Conservation (phyloP, 768 basidiomycete genomes). For the Lactarius evosmus region DNA sequence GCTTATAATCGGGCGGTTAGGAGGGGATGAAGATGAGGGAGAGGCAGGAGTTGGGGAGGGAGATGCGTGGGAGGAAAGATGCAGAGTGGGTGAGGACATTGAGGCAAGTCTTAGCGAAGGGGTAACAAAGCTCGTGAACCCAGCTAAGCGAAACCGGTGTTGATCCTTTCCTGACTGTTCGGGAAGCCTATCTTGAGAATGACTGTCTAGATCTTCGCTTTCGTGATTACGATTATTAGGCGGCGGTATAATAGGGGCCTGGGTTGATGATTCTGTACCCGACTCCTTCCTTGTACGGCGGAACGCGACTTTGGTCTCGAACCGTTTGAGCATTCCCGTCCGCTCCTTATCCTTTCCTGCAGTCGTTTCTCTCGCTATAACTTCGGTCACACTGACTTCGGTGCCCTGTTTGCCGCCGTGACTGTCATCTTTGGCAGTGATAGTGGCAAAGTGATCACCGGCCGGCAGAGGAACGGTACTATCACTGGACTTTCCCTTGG, state of each 20-base stretch:
- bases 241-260: conserved; percentile 39
- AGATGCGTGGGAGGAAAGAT: conserved; percentile 55
- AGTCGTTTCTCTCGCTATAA: conserved; percentile 2
- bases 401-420: conserved; percentile 6
- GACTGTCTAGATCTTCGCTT: background rate
- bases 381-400: conserved; percentile 14
- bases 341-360: conserved; percentile 28
- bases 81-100: conserved; percentile 71
- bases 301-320: conserved; percentile 36
- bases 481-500: conserved; percentile 43
- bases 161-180: conserved; percentile 3
- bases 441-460: conserved; percentile 43
- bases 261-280: conserved; percentile 38
- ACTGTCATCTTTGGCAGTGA: conserved; percentile 33
- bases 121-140: conserved; percentile 55
- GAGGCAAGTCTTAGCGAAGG: conserved; percentile 69
- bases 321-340: conserved; percentile 45
- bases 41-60: conserved; percentile 52
- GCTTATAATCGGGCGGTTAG: conserved; percentile 44
- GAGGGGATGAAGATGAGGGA: conserved; percentile 46
- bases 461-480: conserved; percentile 29
- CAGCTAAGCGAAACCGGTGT: conserved; percentile 43
- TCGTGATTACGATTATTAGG: background rate
- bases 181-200: conserved; percentile 2
- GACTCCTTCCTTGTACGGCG: conserved; percentile 41